phyloP scores from a whole-genome alignment of 805 yeast species.

The Candida corydali region DNA sequence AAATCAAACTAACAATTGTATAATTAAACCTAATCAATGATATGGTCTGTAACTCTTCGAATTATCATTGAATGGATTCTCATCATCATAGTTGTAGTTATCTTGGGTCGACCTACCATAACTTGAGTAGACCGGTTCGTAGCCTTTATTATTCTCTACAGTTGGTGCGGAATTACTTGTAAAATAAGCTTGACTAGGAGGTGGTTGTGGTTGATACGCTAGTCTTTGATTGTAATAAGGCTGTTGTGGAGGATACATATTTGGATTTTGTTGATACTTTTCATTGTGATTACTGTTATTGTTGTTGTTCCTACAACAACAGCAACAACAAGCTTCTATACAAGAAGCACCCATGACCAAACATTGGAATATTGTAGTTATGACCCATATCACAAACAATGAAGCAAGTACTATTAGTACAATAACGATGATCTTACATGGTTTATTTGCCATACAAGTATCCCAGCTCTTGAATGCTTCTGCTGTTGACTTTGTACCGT shows the following conservation, averaged over 20 bases:
- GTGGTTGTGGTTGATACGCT: constrained; percentile 8
- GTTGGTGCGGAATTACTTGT: constrained; percentile 4
- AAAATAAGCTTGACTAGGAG: constrained; percentile 11
- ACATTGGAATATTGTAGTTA: constrained; percentile 53
- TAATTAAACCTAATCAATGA: background rate
- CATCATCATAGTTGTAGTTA: constrained; percentile 1
- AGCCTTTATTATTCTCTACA: constrained; percentile 7
- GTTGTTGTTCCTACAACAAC: constrained; percentile 35
- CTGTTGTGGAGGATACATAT: constrained; percentile 34
- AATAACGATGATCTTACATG: constrained; percentile 74
- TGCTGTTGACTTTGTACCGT: constrained; percentile 26
- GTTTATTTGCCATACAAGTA: constrained; percentile 72
- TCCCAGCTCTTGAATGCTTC: constrained; percentile 67
- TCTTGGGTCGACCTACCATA: constrained; percentile 1
- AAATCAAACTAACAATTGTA: background rate
- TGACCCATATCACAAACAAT: constrained; percentile 51
- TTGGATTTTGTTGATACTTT: constrained; percentile 16
- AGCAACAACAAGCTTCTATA: constrained; percentile 45
- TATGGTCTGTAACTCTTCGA: constrained; percentile 5
- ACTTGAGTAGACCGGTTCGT: constrained; percentile 10
- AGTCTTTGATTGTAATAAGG: constrained; percentile 11
- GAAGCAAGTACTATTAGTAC: constrained; percentile 63
- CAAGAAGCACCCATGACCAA: constrained; percentile 48
- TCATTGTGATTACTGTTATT: constrained; percentile 9
- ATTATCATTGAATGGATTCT: constrained; percentile 2